Evolutionary conservation across 805 yeast species (phyloP).

Genomic region (Myxozyma nipponensis): DNA sequence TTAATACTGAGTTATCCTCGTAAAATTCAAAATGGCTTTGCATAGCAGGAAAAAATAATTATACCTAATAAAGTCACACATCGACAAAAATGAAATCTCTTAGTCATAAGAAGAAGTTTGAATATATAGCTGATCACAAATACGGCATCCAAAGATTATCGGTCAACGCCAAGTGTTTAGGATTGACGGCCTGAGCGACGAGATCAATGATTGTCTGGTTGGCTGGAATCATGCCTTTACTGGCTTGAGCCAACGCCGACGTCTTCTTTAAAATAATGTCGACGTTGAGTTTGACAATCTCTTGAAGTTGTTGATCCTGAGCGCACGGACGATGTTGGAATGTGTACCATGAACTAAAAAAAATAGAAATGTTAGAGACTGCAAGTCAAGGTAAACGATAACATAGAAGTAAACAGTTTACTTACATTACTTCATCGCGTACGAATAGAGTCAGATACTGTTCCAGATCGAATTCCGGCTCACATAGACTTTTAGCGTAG

Average conservation of each 20-base stretch:
- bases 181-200: conserved; percentile 92
- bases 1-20: too few relatives aligned
- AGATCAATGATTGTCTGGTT: conserved; percentile 87
- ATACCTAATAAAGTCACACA: too few relatives aligned
- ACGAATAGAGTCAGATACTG: conserved; percentile 91
- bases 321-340: conserved; percentile 76
- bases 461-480: conserved; percentile 88
- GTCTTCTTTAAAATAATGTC: conserved; percentile 79
- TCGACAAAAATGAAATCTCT: too few relatives aligned
- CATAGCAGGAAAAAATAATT: too few relatives aligned
- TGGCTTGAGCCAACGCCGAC: conserved; percentile 65
- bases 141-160: conserved; percentile 96
- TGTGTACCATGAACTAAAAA: conserved; percentile 76
- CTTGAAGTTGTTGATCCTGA: conserved; percentile 78
- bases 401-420: too few relatives aligned
- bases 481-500: conserved; percentile 82
- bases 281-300: conserved; percentile 82
- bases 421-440: conserved; percentile 77
- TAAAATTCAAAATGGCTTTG: too few relatives aligned
- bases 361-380: neutral
- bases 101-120: too few relatives aligned
- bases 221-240: conserved; percentile 60
- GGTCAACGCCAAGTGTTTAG: conserved; percentile 84
- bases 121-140: too few relatives aligned
- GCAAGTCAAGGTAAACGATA: too few relatives aligned